These are phyloP conservation scores for Cercospora zeina DNA, from an alignment of 2,329 filamentous ascomycete genomes.

Conservation along the genomic window DNA sequence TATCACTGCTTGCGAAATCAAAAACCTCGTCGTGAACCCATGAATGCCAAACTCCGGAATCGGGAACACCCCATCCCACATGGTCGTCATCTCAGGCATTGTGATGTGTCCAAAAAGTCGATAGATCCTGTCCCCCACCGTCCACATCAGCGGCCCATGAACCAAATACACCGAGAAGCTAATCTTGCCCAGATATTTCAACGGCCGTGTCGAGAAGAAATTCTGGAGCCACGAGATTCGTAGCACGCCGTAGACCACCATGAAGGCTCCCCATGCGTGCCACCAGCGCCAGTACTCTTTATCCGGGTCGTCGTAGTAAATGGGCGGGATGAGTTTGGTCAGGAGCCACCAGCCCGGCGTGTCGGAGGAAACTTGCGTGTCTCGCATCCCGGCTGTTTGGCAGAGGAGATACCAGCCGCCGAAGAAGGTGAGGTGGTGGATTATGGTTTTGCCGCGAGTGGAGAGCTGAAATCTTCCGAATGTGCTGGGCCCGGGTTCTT, in stretches of 20 bases:
- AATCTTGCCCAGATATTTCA: conserved; percentile 62
- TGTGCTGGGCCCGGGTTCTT: conserved; percentile 7
- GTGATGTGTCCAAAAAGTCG: conserved; percentile 47
- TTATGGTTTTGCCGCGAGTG: neutral
- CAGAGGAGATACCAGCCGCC: conserved; percentile 26
- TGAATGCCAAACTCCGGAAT: conserved; percentile 58
- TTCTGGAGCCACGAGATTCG: conserved; percentile 50
- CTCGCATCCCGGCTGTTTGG: conserved; percentile 25
- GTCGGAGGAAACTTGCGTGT: conserved; percentile 43
- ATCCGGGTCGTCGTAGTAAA: conserved; percentile 26
- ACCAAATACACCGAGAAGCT: conserved; percentile 64
- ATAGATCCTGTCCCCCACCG: conserved; percentile 56
- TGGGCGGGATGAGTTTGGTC: conserved; percentile 49
- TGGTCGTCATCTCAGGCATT: conserved; percentile 17
- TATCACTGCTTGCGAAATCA: conserved; percentile 58
- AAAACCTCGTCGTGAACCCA: conserved; percentile 53
- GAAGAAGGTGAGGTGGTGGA: conserved; percentile 22
- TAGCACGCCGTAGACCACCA: conserved; percentile 55
- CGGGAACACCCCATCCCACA: conserved; percentile 23
- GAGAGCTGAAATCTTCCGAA: conserved; percentile 9
- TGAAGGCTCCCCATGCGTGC: conserved; percentile 56
- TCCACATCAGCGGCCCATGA: conserved; percentile 59
- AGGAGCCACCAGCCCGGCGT: conserved; percentile 59
- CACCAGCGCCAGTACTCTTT: conserved; percentile 53
- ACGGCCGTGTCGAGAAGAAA: conserved; percentile 52